Evolutionary conservation across 768 basidiomycete genomes (phyloP).

Genomic region (Rhodotorula sphaerocarpa): DNA sequence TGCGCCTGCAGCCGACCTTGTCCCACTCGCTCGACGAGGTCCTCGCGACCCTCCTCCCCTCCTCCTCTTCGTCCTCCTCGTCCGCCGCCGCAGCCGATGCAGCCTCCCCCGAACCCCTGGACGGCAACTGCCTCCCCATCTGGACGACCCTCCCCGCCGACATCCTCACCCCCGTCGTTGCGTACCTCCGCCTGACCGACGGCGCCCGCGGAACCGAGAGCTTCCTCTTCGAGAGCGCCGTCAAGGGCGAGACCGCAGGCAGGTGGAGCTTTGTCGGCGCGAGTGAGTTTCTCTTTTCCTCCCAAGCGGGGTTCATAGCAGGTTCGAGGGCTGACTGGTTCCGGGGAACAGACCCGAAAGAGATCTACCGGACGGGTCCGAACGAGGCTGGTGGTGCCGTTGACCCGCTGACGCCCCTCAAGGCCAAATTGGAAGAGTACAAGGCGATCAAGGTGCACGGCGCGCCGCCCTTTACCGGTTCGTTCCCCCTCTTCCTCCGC

Average conservation of each 20-base stretch:
- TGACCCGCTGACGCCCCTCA: slow-evolving; percentile 75
- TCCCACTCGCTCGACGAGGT: slow-evolving; percentile 28
- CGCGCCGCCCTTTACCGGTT: slow-evolving; percentile 75
- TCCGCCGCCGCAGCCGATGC: too few relatives aligned
- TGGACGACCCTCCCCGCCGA: slow-evolving; percentile 90
- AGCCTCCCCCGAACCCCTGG: too few relatives aligned
- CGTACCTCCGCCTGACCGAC: slow-evolving; percentile 84
- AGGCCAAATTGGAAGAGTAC: slow-evolving; percentile 77
- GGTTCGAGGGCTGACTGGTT: not conserved
- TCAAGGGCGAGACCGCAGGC: slow-evolving; percentile 79
- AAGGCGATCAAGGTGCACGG: slow-evolving; percentile 77
- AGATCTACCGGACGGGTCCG: slow-evolving; percentile 80
- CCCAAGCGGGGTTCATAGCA: not conserved
- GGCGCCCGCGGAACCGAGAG: slow-evolving; percentile 51
- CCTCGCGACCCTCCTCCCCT: slow-evolving; percentile 21
- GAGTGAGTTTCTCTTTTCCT: slow-evolving; percentile 50
- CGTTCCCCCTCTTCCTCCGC: too few relatives aligned
- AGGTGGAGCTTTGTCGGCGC: slow-evolving; percentile 95
- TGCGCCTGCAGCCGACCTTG: slow-evolving; percentile 9
- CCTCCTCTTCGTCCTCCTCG: slow-evolving; percentile 9
- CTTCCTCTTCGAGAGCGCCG: slow-evolving; percentile 87
- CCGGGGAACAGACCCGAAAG: slow-evolving; percentile 73
- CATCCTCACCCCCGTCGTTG: slow-evolving; percentile 91
- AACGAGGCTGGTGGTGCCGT: slow-evolving; percentile 64
- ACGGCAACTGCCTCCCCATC: slow-evolving; percentile 88